Evolutionary conservation across 2,329 filamentous ascomycete genomes (phyloP).

Genomic region (Fusarium burgessii): DNA sequence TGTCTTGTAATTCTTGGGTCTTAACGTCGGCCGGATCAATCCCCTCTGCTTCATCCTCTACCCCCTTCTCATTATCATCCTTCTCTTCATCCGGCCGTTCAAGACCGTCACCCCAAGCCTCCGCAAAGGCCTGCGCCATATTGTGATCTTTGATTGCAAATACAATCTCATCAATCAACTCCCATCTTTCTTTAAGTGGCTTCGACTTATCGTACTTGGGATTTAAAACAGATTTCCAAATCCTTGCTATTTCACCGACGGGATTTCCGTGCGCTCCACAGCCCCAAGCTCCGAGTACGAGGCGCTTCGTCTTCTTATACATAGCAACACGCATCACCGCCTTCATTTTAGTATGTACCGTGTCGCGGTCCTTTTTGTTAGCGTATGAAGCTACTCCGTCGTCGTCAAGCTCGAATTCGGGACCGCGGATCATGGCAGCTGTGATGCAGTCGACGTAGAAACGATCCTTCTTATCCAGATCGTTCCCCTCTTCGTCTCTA

Average conservation of each 20-base stretch:
- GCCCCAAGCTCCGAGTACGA: constrained; percentile 74
- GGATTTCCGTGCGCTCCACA: constrained; percentile 74
- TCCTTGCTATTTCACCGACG: constrained; percentile 66
- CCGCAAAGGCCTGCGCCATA: constrained; percentile 65
- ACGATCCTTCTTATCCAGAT: constrained; percentile 59
- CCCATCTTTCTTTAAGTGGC: constrained; percentile 35
- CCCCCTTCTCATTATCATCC: rapidly evolving
- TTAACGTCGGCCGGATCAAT: constrained; percentile 6
- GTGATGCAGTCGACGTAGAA: constrained; percentile 70
- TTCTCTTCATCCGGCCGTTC: not conserved
- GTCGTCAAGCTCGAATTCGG: constrained; percentile 59
- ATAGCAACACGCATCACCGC: constrained; percentile 66
- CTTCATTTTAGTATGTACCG: constrained; percentile 67
- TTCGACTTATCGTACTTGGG: constrained; percentile 37
- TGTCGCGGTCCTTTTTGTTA: constrained; percentile 62
- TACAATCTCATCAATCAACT: constrained; percentile 57
- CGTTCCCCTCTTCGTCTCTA: constrained; percentile 51
- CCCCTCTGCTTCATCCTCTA: not conserved
- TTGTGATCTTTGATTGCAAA: constrained; percentile 68
- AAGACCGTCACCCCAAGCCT: constrained; percentile 57
- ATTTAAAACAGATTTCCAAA: constrained; percentile 58
- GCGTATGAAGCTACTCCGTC: constrained; percentile 53
- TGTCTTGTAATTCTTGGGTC: constrained; percentile 17
- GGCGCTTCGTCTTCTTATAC: constrained; percentile 57
- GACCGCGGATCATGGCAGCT: constrained; percentile 69